A percentile compares a stretch with the other conserved stretches of the same genome.
These are phyloP conservation scores for Monosporozyma unispora DNA, from an alignment of 805 yeast genomes.

Conservation along the genomic window DNA sequence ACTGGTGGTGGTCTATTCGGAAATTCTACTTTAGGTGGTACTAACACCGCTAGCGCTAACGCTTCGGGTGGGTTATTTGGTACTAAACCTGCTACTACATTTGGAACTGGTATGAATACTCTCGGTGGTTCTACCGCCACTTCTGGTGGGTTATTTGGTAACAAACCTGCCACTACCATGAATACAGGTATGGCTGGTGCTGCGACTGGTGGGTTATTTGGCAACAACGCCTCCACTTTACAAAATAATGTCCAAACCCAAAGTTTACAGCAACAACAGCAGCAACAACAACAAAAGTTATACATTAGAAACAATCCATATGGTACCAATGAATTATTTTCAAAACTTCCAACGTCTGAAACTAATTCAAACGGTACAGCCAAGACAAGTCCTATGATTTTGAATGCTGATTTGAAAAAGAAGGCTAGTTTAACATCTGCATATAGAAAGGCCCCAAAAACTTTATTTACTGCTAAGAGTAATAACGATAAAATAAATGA, in stretches of 20 bases:
- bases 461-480: slow-evolving; percentile 33
- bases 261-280: slow-evolving; percentile 6
- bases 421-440: slow-evolving; percentile 52
- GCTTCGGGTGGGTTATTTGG: slow-evolving; percentile 7
- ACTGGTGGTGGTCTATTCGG: slow-evolving; percentile 1
- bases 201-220: slow-evolving; percentile 25
- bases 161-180: slow-evolving; percentile 7
- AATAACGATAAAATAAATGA: neutral
- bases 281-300: slow-evolving; percentile 23
- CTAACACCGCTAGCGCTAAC: slow-evolving; percentile 5
- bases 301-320: slow-evolving; percentile 48
- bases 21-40: slow-evolving; percentile 19
- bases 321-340: slow-evolving; percentile 66
- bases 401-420: slow-evolving; percentile 42
- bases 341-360: slow-evolving; percentile 29
- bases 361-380: slow-evolving; percentile 8
- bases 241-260: slow-evolving; percentile 4
- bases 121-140: slow-evolving; percentile 21
- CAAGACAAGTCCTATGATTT: slow-evolving; percentile 38
- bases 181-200: slow-evolving; percentile 5
- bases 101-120: slow-evolving; percentile 31
- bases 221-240: slow-evolving; percentile 10
- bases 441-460: slow-evolving; percentile 57
- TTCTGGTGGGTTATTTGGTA: slow-evolving; percentile 34
- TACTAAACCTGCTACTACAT: slow-evolving; percentile 8